Conservation (phyloP, 2,329 filamentous ascomycete genomes). For the Colletotrichum spinosum region DNA sequence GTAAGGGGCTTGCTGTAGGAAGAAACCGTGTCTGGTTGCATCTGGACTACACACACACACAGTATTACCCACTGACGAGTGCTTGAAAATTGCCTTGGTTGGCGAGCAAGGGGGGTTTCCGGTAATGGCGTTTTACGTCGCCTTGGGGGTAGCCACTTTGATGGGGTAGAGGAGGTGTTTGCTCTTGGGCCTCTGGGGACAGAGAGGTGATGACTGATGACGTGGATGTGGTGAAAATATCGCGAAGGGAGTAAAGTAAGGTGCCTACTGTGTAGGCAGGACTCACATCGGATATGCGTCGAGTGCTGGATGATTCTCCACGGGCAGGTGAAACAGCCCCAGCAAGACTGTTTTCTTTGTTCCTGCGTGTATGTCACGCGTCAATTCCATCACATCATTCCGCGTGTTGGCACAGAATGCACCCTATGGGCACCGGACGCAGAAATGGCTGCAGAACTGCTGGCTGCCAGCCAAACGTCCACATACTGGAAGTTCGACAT, state of each 20-base stretch:
- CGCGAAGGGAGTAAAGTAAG: neutral
- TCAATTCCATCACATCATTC: too few relatives aligned
- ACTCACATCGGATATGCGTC: too few relatives aligned
- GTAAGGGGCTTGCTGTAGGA: too few relatives aligned
- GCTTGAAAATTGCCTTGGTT: slow-evolving; percentile 6
- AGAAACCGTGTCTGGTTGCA: too few relatives aligned
- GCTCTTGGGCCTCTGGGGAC: slow-evolving; percentile 17
- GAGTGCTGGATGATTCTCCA: slow-evolving; percentile 8
- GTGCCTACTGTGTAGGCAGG: too few relatives aligned
- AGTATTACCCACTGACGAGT: slow-evolving; percentile 7
- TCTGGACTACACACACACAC: too few relatives aligned
- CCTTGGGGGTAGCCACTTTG: slow-evolving; percentile 2
- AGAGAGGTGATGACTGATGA: neutral
- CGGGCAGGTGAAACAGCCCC: slow-evolving; percentile 10
- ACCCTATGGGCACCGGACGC: too few relatives aligned
- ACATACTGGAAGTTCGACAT: slow-evolving; percentile 5
- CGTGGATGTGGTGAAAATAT: neutral
- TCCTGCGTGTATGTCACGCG: slow-evolving; percentile 1
- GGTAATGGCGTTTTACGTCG: slow-evolving; percentile 1
- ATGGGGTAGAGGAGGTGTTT: slow-evolving; percentile 12
- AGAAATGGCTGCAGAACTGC: neutral
- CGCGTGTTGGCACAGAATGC: too few relatives aligned
- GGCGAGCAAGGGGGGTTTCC: slow-evolving; percentile 3
- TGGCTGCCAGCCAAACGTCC: slow-evolving; percentile 6
- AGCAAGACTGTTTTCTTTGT: slow-evolving; percentile 21